Conservation (phyloP, 2,329 filamentous ascomycete species). For the Nigrospora sphaerica region DNA sequence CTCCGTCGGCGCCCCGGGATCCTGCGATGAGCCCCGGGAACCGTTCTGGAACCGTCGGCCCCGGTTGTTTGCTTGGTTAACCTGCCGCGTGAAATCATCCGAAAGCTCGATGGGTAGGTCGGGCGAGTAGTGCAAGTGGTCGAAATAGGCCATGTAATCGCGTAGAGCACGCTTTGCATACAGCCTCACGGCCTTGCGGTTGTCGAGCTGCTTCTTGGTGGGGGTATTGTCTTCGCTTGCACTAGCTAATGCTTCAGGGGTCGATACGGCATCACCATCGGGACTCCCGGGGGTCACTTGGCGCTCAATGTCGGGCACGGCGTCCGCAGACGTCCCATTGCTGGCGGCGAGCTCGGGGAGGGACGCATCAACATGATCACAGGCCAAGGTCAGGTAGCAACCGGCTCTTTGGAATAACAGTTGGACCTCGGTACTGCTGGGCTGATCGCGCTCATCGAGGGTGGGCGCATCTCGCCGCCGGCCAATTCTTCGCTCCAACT, state of each 20-base stretch:
- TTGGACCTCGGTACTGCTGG: constrained; percentile 67
- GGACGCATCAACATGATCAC: constrained; percentile 52
- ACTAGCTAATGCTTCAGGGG: constrained; percentile 9
- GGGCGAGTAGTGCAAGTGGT: constrained; percentile 72
- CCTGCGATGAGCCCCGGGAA: constrained; percentile 35
- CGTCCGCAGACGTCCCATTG: constrained; percentile 6
- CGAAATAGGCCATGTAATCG: constrained; percentile 67
- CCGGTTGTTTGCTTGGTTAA: constrained; percentile 42
- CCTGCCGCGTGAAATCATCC: constrained; percentile 48
- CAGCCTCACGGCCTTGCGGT: constrained; percentile 62
- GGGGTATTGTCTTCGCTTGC: constrained; percentile 9
- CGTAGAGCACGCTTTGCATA: constrained; percentile 70
- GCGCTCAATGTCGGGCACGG: neutral
- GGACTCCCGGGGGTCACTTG: neutral
- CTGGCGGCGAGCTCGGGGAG: constrained; percentile 24
- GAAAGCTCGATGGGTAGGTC: constrained; percentile 54
- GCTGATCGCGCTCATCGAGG: constrained; percentile 45
- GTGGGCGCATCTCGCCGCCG: constrained; percentile 22
- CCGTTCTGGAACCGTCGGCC: constrained; percentile 19
- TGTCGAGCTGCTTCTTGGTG: constrained; percentile 36
- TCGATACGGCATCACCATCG: neutral
- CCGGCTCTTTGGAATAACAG: constrained; percentile 69
- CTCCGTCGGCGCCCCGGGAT: constrained; percentile 22
- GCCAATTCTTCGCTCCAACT: constrained; percentile 32
- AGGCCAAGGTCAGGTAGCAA: constrained; percentile 66